A percentile compares a stretch with the other conserved stretches of the same genome.
These are phyloP conservation scores for Anthoceros angustus DNA, from an alignment of 225 moss, liverwort and hornwort species.

Conservation along the genomic window DNA sequence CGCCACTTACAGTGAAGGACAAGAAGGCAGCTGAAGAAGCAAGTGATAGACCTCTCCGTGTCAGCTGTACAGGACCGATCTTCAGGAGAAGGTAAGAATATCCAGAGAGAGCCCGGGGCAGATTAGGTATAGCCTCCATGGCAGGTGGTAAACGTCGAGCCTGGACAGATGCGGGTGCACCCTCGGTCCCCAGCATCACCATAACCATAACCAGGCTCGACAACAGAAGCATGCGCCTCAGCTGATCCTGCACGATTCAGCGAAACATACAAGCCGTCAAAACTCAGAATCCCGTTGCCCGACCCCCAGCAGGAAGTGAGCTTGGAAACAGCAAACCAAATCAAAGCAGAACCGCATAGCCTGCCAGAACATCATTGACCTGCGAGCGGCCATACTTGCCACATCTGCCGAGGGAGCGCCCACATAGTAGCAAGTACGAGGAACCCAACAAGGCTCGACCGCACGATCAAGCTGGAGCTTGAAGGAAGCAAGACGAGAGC, in stretches of 20 bases:
- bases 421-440: conserved; percentile 38
- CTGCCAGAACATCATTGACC: too few relatives aligned
- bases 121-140: conserved; percentile 50
- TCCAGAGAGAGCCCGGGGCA: conserved; percentile 48
- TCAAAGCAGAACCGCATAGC: too few relatives aligned
- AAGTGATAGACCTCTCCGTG: conserved; percentile 60
- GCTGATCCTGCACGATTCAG: conserved; percentile 51
- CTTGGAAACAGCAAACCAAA: too few relatives aligned
- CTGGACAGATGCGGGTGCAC: conserved; percentile 75
- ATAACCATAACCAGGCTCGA: conserved; percentile 68
- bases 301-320: too few relatives aligned
- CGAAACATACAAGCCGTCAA: too few relatives aligned
- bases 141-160: conserved; percentile 45
- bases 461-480: conserved; percentile 54
- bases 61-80: conserved; percentile 69
- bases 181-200: conserved; percentile 78
- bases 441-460: conserved; percentile 46
- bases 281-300: too few relatives aligned
- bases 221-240: conserved; percentile 62
- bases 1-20: conserved; percentile 70
- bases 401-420: conserved; percentile 64
- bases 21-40: conserved; percentile 65
- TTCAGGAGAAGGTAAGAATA: conserved; percentile 74
- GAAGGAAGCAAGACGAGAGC: conserved; percentile 76
- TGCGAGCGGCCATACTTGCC: conserved; percentile 45